Conservation (phyloP, 2,329 filamentous ascomycete species). For the Phialemoniopsis sp. region DNA sequence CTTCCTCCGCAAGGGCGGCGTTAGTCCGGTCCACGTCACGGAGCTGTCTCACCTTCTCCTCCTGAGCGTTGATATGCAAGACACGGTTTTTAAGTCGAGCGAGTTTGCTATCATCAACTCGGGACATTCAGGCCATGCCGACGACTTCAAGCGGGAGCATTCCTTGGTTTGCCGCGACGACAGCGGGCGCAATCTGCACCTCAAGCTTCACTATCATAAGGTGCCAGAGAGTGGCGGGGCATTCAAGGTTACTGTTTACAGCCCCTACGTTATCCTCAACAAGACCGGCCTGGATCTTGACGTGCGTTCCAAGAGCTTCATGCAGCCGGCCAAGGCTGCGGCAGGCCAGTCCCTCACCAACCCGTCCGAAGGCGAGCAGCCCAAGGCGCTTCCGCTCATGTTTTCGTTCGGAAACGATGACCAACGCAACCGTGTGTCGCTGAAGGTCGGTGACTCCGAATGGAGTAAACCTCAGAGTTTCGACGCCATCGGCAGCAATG, state of each 20-base stretch:
- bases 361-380: constrained; percentile 40
- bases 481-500: constrained; percentile 90
- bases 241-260: constrained; percentile 93
- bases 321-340: constrained; percentile 76
- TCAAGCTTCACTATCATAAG: constrained; percentile 86
- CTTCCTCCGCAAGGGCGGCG: constrained; percentile 91
- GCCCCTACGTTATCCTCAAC: constrained; percentile 91
- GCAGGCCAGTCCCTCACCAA: constrained; percentile 59
- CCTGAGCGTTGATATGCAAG: constrained; percentile 93
- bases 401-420: constrained; percentile 90
- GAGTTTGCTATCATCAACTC: constrained; percentile 98
- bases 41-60: constrained; percentile 91
- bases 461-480: constrained; percentile 99
- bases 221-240: constrained; percentile 91
- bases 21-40: constrained; percentile 95
- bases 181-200: constrained; percentile 70
- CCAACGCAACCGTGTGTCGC: constrained; percentile 80
- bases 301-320: constrained; percentile 82
- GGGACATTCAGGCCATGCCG: constrained; percentile 72
- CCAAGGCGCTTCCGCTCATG: constrained; percentile 88
- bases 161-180: constrained; percentile 79
- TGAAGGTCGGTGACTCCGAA: constrained; percentile 83
- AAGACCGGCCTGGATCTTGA: constrained; percentile 88
- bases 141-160: constrained; percentile 84
- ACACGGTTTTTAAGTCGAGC: constrained; percentile 89